These are phyloP conservation scores for Pyricularia pennisetigena DNA, from an alignment of 2,329 filamentous ascomycete genomes.

Conservation along the genomic window DNA sequence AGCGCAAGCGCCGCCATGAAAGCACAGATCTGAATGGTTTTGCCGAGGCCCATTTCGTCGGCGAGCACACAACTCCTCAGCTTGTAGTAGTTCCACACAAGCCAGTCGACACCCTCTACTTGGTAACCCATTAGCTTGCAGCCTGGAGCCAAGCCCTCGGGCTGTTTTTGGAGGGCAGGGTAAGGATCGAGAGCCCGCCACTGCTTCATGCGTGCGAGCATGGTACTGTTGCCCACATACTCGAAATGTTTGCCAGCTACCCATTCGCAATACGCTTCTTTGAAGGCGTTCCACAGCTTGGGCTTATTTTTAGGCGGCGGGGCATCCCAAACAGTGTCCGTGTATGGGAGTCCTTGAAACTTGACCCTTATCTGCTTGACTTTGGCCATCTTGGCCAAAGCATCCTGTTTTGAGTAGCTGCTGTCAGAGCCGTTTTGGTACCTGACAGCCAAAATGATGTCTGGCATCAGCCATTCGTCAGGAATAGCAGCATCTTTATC, in stretches of 20 bases:
- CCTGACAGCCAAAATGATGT: conserved; percentile 79
- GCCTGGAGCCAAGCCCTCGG: conserved; percentile 62
- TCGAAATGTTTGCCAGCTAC: conserved; percentile 66
- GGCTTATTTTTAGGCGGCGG: conserved; percentile 57
- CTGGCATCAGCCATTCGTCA: conserved; percentile 74
- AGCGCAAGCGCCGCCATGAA: conserved; percentile 67
- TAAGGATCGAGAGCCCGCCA: conserved; percentile 56
- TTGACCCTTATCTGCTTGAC: conserved; percentile 74
- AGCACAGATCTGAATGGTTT: conserved; percentile 87
- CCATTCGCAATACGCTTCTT: conserved; percentile 77
- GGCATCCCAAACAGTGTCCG: conserved; percentile 82
- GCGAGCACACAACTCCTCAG: conserved; percentile 82
- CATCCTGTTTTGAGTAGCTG: conserved; percentile 50
- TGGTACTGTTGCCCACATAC: conserved; percentile 40
- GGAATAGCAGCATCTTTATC: conserved; percentile 71
- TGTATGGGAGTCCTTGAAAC: conserved; percentile 84
- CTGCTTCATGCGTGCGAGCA: conserved; percentile 59
- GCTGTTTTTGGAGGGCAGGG: conserved; percentile 60
- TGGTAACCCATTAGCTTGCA: conserved; percentile 83
- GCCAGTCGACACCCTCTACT: conserved; percentile 87
- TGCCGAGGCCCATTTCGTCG: conserved; percentile 97
- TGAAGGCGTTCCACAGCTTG: conserved; percentile 69
- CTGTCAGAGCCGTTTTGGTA: conserved; percentile 32
- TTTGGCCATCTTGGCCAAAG: conserved; percentile 60
- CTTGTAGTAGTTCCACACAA: conserved; percentile 80